phyloP scores from a whole-genome alignment of 2,329 filamentous ascomycete species.

The Arthrobotrys entomopaga region DNA sequence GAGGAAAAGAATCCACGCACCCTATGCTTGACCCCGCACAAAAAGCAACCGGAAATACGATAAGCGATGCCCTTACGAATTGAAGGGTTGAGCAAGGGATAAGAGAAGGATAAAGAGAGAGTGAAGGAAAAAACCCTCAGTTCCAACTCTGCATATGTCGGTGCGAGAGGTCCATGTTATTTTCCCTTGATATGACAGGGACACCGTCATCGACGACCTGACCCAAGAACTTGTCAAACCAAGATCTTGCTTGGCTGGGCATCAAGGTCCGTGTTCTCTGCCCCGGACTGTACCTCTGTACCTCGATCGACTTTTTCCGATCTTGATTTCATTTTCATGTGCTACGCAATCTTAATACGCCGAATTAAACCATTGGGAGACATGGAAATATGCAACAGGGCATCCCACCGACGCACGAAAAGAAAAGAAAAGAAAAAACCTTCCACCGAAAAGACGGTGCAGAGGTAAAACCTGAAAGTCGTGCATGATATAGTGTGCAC shows the following conservation, averaged over 20 bases:
- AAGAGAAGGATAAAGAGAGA: conserved; percentile 1
- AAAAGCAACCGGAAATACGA: conserved; percentile 12
- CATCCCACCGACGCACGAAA: conserved; percentile 17
- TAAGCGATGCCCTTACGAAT: conserved; percentile 10
- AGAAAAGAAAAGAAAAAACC: conserved; percentile 4
- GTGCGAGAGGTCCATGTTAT: conserved; percentile 8
- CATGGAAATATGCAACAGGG: conserved; percentile 23
- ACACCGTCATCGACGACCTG: conserved; percentile 12
- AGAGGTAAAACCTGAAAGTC: conserved; percentile 51
- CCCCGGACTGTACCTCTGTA: conserved; percentile 50
- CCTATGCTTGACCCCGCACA: conserved; percentile 33
- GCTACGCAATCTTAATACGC: conserved; percentile 53
- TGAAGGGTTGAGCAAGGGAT: neutral
- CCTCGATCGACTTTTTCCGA: conserved; percentile 46
- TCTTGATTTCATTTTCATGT: conserved; percentile 44
- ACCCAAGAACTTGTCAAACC: conserved; percentile 32
- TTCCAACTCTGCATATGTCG: conserved; percentile 25
- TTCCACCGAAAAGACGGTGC: conserved; percentile 24
- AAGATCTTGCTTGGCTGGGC: conserved; percentile 51
- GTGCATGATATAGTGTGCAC: conserved; percentile 24
- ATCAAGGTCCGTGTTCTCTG: conserved; percentile 42
- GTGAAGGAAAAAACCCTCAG: conserved; percentile 30
- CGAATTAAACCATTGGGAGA: conserved; percentile 29
- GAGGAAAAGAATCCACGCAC: conserved; percentile 41
- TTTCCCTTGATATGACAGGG: conserved; percentile 48